Evolutionary conservation across 345 rosid species (phyloP).

Genomic region (Turritis glabra): DNA sequence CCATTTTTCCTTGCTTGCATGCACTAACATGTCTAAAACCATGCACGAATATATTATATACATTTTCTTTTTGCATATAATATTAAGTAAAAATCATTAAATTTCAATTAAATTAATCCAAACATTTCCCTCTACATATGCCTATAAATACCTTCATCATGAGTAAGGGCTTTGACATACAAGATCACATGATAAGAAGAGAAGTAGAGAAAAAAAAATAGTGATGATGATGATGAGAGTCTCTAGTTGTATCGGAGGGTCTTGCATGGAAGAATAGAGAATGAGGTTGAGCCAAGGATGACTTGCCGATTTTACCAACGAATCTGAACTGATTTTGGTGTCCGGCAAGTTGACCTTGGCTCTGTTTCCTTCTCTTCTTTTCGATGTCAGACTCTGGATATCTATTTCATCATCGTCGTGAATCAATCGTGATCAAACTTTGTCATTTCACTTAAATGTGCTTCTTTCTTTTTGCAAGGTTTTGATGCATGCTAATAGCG

Average conservation of each 20-base stretch:
- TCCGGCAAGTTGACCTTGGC: slow-evolving; percentile 40
- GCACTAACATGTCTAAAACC: slow-evolving; percentile 15
- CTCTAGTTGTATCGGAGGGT: background rate
- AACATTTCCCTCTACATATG: background rate
- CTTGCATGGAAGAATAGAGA: slow-evolving; percentile 40
- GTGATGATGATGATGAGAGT: background rate
- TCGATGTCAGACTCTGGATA: slow-evolving; percentile 35
- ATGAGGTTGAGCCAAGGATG: slow-evolving; percentile 43
- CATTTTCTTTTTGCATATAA: background rate
- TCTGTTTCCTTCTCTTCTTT: slow-evolving; percentile 40
- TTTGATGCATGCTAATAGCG: background rate
- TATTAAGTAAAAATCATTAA: background rate
- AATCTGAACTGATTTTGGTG: slow-evolving; percentile 8
- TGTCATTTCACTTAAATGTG: background rate
- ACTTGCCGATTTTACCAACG: slow-evolving; percentile 30
- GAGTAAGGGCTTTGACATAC: slow-evolving; percentile 1
- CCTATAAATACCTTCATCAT: slow-evolving; percentile 32
- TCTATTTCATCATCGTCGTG: background rate
- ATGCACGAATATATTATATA: slow-evolving; percentile 8
- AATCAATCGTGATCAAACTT: background rate
- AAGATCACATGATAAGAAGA: background rate
- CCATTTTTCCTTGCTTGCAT: slow-evolving; percentile 14
- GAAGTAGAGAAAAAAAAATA: background rate
- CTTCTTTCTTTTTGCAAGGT: background rate
- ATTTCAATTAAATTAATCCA: background rate